These are phyloP conservation scores for Penicillium verhagenii DNA, from an alignment of 495 filamentous ascomycete species.

Conservation along the genomic window DNA sequence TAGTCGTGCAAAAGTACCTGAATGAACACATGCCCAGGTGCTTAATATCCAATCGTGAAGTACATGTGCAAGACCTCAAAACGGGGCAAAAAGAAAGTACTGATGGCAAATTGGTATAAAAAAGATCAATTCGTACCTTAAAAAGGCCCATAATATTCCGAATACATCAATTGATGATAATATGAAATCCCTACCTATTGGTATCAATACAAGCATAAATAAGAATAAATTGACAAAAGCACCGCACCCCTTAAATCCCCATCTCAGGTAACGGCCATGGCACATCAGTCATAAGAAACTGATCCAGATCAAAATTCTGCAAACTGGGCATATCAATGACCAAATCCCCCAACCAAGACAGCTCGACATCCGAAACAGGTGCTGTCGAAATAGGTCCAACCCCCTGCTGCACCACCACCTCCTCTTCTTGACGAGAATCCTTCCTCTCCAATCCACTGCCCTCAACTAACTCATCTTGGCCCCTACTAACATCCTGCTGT, in stretches of 20 bases:
- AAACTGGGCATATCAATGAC: conserved; percentile 46
- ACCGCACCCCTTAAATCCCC: conserved; percentile 28
- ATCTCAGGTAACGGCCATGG: conserved; percentile 33
- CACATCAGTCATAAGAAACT: conserved; percentile 34
- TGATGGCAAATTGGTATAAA: too few relatives aligned
- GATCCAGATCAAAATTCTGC: conserved; percentile 45
- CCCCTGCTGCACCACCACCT: background rate
- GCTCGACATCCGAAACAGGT: conserved; percentile 26
- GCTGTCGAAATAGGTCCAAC: conserved; percentile 9
- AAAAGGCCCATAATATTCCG: too few relatives aligned
- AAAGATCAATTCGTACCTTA: too few relatives aligned
- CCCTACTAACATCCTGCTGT: background rate
- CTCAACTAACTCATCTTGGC: conserved; percentile 1
- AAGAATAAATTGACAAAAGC: too few relatives aligned
- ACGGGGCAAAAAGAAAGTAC: too few relatives aligned
- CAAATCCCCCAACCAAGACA: conserved; percentile 46
- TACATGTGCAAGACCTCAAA: too few relatives aligned
- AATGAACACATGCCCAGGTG: too few relatives aligned
- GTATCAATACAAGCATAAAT: too few relatives aligned
- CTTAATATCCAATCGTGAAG: too few relatives aligned
- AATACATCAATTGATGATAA: too few relatives aligned
- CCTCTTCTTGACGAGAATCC: background rate
- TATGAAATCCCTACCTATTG: too few relatives aligned
- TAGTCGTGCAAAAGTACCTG: too few relatives aligned
- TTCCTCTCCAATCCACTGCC: background rate